phyloP scores from a whole-genome alignment of 139 green algal genomes.

The Dunaliella primolecta region DNA sequence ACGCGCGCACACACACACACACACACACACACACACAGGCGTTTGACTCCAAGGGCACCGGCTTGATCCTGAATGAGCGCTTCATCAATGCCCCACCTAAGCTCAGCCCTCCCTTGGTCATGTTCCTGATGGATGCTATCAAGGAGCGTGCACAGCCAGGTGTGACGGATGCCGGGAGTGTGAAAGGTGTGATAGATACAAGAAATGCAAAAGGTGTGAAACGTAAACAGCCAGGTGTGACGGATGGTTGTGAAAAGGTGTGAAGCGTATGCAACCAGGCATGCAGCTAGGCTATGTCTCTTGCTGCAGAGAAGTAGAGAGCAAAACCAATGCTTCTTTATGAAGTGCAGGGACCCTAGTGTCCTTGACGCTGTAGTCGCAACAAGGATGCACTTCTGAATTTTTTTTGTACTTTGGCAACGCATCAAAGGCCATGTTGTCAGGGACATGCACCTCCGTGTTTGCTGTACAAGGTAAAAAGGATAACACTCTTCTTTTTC shows the following conservation, averaged over 20 bases:
- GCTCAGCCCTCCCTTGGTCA: constrained; percentile 75
- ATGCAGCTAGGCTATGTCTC: background rate
- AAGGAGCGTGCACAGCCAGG: constrained; percentile 53
- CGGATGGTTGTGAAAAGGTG: too few species aligned
- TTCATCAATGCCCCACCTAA: constrained; percentile 86
- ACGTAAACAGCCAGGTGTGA: too few species aligned
- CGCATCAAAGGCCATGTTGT: too few species aligned
- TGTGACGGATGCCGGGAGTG: background rate
- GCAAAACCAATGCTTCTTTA: background rate
- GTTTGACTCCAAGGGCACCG: constrained; percentile 44
- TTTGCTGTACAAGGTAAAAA: too few species aligned
- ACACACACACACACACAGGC: constrained; percentile 30
- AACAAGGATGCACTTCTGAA: too few species aligned
- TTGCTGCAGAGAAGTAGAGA: background rate
- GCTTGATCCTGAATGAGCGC: constrained; percentile 82
- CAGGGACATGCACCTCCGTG: too few species aligned
- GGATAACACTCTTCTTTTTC: too few species aligned
- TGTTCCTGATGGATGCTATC: constrained; percentile 81
- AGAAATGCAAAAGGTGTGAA: background rate
- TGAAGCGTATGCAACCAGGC: too few species aligned
- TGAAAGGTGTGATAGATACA: background rate
- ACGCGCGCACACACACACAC: background rate
- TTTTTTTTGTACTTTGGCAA: too few species aligned
- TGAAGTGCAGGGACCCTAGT: background rate
- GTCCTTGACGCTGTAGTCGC: too few species aligned